Percentiles rank a stretch among this genome's conserved stretches.
phyloP scores from a whole-genome alignment of 75 land plant species.

The Sequoiadendron giganteum region DNA sequence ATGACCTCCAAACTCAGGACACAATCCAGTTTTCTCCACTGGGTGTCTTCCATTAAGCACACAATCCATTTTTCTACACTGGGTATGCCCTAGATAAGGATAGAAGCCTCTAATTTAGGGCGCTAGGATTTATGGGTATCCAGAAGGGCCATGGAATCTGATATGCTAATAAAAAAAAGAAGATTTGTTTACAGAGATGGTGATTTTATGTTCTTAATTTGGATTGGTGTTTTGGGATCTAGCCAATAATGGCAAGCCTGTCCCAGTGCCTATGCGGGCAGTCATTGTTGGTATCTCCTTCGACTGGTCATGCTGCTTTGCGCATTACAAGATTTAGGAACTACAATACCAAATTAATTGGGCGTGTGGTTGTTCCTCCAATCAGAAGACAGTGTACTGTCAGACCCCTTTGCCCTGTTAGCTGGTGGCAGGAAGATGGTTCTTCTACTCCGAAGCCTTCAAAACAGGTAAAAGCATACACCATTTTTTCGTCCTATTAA shows the following conservation, averaged over 20 bases:
- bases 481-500: background rate
- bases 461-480: background rate
- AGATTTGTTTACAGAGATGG: background rate
- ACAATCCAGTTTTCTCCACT: background rate
- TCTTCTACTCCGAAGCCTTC: background rate
- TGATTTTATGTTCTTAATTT: background rate
- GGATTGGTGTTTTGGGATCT: background rate
- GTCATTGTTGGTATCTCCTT: background rate
- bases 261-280: constrained; percentile 9
- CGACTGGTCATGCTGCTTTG: background rate
- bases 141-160: background rate
- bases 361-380: background rate
- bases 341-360: background rate
- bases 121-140: background rate
- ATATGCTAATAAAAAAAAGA: too few relatives aligned
- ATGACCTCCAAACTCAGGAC: too few relatives aligned
- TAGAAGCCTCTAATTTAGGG: background rate
- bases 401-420: background rate
- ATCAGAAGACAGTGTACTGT: background rate
- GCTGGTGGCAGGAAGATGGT: constrained; percentile 7
- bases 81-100: background rate
- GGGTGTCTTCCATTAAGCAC: background rate
- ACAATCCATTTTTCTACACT: background rate
- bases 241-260: background rate
- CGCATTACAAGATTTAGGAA: background rate